Evolutionary conservation across 345 rosid species (phyloP).

Genomic region (Psidium guajava): DNA sequence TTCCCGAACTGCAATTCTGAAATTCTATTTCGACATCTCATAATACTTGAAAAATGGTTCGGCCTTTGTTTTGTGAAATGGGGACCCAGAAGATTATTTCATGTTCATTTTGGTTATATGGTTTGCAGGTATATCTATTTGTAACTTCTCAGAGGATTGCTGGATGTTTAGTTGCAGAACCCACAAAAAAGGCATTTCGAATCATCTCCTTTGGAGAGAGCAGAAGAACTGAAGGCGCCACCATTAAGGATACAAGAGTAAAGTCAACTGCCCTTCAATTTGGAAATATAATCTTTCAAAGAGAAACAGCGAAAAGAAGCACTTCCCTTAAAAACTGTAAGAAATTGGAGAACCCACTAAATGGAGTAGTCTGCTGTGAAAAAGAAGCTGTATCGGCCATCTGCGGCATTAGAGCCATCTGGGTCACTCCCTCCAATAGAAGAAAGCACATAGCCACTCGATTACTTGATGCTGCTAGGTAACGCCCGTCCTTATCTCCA

Average conservation of each 20-base stretch:
- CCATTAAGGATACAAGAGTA: conserved; percentile 15
- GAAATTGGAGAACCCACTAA: conserved; percentile 2
- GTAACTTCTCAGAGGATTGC: conserved; percentile 47
- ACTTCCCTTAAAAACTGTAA: conserved; percentile 5
- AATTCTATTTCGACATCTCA: neutral
- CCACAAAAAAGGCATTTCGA: conserved; percentile 69
- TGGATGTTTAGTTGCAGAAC: conserved; percentile 74
- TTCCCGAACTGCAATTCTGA: neutral
- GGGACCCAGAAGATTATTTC: neutral
- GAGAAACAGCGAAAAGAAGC: conserved; percentile 36
- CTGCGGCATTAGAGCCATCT: conserved; percentile 81
- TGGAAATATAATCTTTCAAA: conserved; percentile 48
- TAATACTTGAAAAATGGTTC: neutral
- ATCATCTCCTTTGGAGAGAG: conserved; percentile 23
- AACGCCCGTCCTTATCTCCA: neutral
- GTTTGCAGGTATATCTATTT: conserved; percentile 59
- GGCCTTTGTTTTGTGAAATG: neutral
- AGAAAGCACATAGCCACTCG: conserved; percentile 60
- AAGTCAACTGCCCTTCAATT: conserved; percentile 42
- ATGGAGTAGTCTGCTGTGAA: conserved; percentile 43
- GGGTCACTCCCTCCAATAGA: conserved; percentile 83
- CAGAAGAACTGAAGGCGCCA: neutral
- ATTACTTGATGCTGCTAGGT: conserved; percentile 76
- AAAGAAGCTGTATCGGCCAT: conserved; percentile 39
- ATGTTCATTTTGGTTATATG: neutral